Base-by-base conservation (phyloP, 257 asterid species). In the Vinca minor region DNA sequence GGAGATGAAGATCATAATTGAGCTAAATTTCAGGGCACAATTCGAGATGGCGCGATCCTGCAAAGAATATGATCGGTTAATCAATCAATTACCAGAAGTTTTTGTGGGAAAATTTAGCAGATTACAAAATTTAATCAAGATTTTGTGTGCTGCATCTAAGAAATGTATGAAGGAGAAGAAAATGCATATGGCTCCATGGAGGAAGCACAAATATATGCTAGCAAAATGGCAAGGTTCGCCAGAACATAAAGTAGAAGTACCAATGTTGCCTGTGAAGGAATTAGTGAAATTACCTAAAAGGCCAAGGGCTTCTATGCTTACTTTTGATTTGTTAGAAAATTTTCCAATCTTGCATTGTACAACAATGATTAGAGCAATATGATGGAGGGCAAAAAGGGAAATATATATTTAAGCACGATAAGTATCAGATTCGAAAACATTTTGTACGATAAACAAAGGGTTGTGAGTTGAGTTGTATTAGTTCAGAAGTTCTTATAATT, bases 111-210 rank as follows among this genome's bases (percentile, higher is more conserved):
- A 77, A 68, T 25, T 57, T 14, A 73, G 64, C 17, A 67, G 81
- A 42, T 71, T 81, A 20, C 56, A 17, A 29, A 63, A 57, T 28
- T 41, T 72, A 29, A 63, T 81, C 52, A 81, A 75, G 74, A 77
- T 81, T 61, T 26, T 81, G 17, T 77, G 85, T 58, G 54, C 73
- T 18, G 77, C 81, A 5, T 70, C 71, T 0, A 81, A 81, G 73
- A 81, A 69, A 41, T 72, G 77, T 49, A 69, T 77, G 79, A 65
- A 68, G 66, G 81, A 73, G 56, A 77, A 21, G 4, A 75, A 73
- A 26, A 78, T 72, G 83, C 81, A 78, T 49, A 67, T 81, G 62
- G 81, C 79, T 8, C 85, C 83, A 9, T 77, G 83, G 85, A 73
- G 86, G 59, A 81, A 81, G 71, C 74, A 78, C 2, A 73, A 73